Percentiles rank a stretch among this genome's conserved stretches.
These are phyloP conservation scores for Lipomyces sp. DNA, from an alignment of 805 yeast genomes.

Conservation along the genomic window DNA sequence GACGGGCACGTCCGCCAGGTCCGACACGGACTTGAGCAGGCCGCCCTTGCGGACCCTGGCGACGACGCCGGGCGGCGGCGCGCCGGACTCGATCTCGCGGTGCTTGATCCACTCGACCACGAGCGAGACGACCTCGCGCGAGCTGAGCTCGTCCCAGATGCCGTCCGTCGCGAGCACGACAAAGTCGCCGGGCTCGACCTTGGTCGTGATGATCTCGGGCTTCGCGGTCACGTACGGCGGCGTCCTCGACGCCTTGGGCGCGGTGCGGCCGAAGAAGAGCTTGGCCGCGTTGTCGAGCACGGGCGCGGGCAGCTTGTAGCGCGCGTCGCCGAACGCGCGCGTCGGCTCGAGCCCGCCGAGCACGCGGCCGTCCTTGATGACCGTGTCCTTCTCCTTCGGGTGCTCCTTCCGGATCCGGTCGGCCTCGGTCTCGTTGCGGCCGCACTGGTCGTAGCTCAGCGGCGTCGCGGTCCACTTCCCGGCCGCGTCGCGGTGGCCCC, in stretches of 20 bases:
- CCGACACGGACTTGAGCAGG: slow-evolving; percentile 12
- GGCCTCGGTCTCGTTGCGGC: slow-evolving; percentile 83
- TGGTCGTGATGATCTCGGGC: slow-evolving; percentile 77
- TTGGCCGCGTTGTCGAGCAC: slow-evolving; percentile 71
- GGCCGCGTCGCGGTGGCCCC: slow-evolving; percentile 58
- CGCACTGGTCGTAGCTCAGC: slow-evolving; percentile 88
- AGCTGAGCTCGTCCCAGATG: slow-evolving; percentile 81
- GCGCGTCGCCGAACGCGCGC: slow-evolving; percentile 95
- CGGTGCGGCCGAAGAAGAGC: slow-evolving; percentile 72
- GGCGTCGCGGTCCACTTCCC: slow-evolving; percentile 82
- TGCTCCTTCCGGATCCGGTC: slow-evolving; percentile 80
- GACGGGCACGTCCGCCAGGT: slow-evolving; percentile 15
- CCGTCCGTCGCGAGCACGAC: slow-evolving; percentile 94
- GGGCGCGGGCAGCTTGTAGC: slow-evolving; percentile 77
- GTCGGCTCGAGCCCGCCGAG: slow-evolving; percentile 93
- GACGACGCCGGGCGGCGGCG: slow-evolving; percentile 48
- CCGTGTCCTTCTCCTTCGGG: slow-evolving; percentile 78
- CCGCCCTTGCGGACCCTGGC: slow-evolving; percentile 18
- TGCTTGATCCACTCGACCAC: slow-evolving; percentile 92
- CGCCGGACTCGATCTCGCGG: slow-evolving; percentile 55
- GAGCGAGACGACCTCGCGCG: slow-evolving; percentile 87
- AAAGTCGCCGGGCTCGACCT: slow-evolving; percentile 74
- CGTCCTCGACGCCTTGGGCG: slow-evolving; percentile 65
- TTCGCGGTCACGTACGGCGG: slow-evolving; percentile 98
- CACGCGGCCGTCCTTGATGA: slow-evolving; percentile 80